These are phyloP conservation scores for Neurospora crassa DNA, from an alignment of 2,329 filamentous ascomycete species.

Conservation along the genomic window DNA sequence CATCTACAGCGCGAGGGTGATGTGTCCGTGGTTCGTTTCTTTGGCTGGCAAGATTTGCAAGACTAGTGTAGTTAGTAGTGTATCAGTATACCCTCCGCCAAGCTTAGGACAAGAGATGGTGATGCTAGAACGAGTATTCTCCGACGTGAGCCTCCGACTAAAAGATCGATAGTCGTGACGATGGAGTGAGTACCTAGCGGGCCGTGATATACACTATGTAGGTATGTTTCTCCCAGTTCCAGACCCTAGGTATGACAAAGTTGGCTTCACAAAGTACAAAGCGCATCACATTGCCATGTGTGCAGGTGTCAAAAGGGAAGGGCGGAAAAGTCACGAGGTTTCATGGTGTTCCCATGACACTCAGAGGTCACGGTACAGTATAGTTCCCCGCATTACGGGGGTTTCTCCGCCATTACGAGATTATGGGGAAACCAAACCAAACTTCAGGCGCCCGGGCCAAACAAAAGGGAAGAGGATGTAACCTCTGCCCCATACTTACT, in stretches of 20 bases:
- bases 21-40: neutral
- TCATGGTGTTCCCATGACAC: neutral
- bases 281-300: neutral
- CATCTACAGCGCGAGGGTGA: neutral
- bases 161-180: neutral
- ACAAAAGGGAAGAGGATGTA: neutral
- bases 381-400: neutral
- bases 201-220: neutral
- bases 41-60: neutral
- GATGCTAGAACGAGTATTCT: neutral
- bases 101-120: neutral
- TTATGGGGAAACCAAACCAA: neutral
- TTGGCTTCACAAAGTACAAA: neutral
- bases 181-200: neutral
- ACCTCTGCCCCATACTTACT: neutral
- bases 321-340: neutral
- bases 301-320: neutral
- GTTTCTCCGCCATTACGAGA: neutral
- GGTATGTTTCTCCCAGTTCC: neutral
- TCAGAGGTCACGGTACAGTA: neutral
- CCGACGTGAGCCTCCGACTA: neutral
- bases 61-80: neutral
- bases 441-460: too few species aligned
- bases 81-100: neutral
- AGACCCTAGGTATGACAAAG: neutral